Evolutionary conservation across 2,329 filamentous ascomycete species (phyloP).

Genomic region (Trichothecium sympodiale): DNA sequence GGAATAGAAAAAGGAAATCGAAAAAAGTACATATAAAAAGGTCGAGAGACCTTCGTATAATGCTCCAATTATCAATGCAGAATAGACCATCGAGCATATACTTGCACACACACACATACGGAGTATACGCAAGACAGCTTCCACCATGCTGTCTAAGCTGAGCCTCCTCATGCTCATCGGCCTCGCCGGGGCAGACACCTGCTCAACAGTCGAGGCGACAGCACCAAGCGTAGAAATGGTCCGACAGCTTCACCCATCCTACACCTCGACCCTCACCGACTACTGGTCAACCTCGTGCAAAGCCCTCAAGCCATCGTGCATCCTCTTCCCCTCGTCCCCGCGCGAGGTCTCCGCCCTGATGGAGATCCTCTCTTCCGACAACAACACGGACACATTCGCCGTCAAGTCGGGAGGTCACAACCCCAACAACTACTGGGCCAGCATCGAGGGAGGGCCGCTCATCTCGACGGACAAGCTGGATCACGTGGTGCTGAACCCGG

Average conservation of each 20-base stretch:
- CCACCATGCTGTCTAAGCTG: too few relatives aligned
- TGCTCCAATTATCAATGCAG: too few relatives aligned
- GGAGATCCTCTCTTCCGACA: constrained; percentile 29
- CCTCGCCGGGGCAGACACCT: not conserved
- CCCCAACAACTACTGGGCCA: constrained; percentile 40
- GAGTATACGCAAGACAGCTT: not conserved
- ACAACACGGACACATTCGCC: constrained; percentile 35
- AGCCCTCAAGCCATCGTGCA: constrained; percentile 20
- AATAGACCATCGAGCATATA: too few relatives aligned
- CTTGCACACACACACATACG: too few relatives aligned
- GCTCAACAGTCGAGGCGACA: constrained; percentile 1
- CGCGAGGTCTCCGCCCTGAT: constrained; percentile 41
- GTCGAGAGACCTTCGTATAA: too few relatives aligned
- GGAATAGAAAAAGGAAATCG: too few relatives aligned
- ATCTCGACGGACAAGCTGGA: constrained; percentile 36
- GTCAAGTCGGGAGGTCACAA: constrained; percentile 47
- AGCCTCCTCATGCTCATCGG: not conserved
- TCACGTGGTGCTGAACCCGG: constrained; percentile 24
- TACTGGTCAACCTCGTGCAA: constrained; percentile 4
- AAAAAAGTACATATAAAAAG: too few relatives aligned
- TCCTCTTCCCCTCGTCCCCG: constrained; percentile 32
- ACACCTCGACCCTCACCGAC: constrained; percentile 2
- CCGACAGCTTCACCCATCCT: not conserved
- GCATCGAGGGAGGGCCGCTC: constrained; percentile 33
- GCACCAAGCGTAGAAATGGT: constrained; percentile 1